phyloP scores from a whole-genome alignment of 2,329 filamentous ascomycete species.

The Neospermospora avenae region DNA sequence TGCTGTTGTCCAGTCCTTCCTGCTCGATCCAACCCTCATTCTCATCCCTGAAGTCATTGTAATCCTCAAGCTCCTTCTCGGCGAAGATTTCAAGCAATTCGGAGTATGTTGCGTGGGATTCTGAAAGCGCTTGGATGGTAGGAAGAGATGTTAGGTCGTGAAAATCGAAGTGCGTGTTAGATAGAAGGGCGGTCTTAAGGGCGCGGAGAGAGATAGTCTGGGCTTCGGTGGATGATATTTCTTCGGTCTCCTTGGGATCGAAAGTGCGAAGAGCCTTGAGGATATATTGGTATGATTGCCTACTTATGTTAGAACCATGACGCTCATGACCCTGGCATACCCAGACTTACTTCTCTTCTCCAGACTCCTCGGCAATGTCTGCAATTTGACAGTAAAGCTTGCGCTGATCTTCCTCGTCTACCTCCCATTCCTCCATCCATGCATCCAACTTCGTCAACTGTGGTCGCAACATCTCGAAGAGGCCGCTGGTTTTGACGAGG shows the following conservation, averaged over 20 bases:
- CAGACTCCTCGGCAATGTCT: conserved; percentile 73
- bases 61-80: conserved; percentile 90
- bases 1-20: conserved; percentile 67
- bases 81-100: conserved; percentile 95
- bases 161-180: conserved; percentile 68
- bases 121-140: conserved; percentile 80
- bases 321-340: background rate
- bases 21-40: conserved; percentile 82
- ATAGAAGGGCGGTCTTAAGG: conserved; percentile 63
- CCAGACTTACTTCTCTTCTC: conserved; percentile 67
- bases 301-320: conserved; percentile 31
- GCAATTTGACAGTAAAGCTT: conserved; percentile 81
- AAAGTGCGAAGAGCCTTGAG: conserved; percentile 61
- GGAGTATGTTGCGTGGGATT: conserved; percentile 80
- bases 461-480: conserved; percentile 80
- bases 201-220: conserved; percentile 63
- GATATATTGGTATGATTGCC: conserved; percentile 64
- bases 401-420: conserved; percentile 77
- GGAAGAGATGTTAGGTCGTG: conserved; percentile 67
- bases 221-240: conserved; percentile 56
- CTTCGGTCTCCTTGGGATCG: conserved; percentile 52
- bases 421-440: conserved; percentile 82
- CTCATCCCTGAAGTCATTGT: conserved; percentile 91
- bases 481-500: conserved; percentile 70
- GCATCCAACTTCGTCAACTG: conserved; percentile 78